These are phyloP conservation scores for Picea abies DNA, from an alignment of 83 land plant genomes.

Conservation along the genomic window DNA sequence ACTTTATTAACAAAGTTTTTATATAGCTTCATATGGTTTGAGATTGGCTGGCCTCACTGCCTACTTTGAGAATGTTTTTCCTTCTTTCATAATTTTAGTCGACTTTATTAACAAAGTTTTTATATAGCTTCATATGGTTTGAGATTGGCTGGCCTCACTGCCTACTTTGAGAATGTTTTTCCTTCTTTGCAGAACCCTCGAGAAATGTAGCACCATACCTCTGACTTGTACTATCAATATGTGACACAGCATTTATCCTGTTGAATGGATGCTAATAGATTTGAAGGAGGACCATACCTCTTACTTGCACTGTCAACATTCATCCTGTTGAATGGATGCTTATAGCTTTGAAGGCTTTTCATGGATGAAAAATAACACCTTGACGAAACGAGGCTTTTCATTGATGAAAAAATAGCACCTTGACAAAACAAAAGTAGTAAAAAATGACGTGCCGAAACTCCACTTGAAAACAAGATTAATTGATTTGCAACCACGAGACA, in stretches of 20 bases:
- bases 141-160: constrained; percentile 49
- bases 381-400: too few species aligned
- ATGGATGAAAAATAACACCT: neutral
- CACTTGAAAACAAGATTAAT: too few species aligned
- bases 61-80: constrained; percentile 54
- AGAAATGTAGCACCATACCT: constrained; percentile 77
- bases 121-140: too few species aligned
- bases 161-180: constrained; percentile 58
- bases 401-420: neutral
- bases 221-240: constrained; percentile 80
- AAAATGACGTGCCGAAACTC: too few species aligned
- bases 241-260: constrained; percentile 67
- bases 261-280: constrained; percentile 90
- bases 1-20: too few species aligned
- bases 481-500: too few species aligned
- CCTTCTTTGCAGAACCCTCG: constrained; percentile 49
- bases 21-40: too few species aligned
- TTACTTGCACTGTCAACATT: constrained; percentile 25
- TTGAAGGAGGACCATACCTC: constrained; percentile 56
- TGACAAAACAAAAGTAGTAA: neutral
- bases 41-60: constrained; percentile 54
- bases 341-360: constrained; percentile 70
- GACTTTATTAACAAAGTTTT: too few species aligned
- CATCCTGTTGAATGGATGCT: constrained; percentile 84
- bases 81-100: constrained; percentile 16